Conservation (phyloP, 495 filamentous ascomycete genomes). For the Talaromyces nanjingensis region DNA sequence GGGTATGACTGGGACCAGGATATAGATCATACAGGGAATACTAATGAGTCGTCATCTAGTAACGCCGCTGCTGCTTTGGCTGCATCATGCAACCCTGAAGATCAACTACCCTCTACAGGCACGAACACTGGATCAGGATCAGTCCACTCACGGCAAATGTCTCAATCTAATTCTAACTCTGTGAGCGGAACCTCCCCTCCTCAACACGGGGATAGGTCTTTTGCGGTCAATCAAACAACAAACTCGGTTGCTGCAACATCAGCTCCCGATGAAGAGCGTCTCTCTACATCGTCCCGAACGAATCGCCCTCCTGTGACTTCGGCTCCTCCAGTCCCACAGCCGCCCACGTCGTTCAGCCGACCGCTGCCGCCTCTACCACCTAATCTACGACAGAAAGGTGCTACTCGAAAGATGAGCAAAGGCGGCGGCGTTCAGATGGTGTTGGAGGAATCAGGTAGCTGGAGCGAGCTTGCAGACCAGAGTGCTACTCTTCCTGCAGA, state of each 20-base stretch:
- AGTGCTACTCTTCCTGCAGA: conserved; percentile 71
- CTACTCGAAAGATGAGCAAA: conserved; percentile 57
- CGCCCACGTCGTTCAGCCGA: conserved; percentile 30
- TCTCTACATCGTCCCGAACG: conserved; percentile 13
- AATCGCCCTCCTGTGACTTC: conserved; percentile 7
- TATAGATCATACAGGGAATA: neutral
- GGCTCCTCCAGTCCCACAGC: conserved; percentile 13
- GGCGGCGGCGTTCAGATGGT: conserved; percentile 88
- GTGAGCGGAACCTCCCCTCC: conserved; percentile 22
- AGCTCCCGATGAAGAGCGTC: conserved; percentile 22
- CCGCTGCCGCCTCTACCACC: conserved; percentile 21
- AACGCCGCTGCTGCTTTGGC: conserved; percentile 9
- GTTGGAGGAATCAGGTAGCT: conserved; percentile 78
- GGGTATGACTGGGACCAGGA: conserved; percentile 33
- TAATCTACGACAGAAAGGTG: conserved; percentile 23
- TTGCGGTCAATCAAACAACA: conserved; percentile 18
- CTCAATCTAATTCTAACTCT: conserved; percentile 33
- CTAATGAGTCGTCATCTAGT: conserved; percentile 3
- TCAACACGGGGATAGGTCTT: conserved; percentile 19
- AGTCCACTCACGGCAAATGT: conserved; percentile 30
- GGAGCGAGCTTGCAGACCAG: conserved; percentile 81
- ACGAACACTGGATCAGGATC: conserved; percentile 15
- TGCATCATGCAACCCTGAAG: conserved; percentile 31
- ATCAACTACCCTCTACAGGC: conserved; percentile 25
- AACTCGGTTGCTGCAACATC: conserved; percentile 24